phyloP scores from a whole-genome alignment of 2,329 filamentous ascomycete species.

The Penicillium griseofulvum region DNA sequence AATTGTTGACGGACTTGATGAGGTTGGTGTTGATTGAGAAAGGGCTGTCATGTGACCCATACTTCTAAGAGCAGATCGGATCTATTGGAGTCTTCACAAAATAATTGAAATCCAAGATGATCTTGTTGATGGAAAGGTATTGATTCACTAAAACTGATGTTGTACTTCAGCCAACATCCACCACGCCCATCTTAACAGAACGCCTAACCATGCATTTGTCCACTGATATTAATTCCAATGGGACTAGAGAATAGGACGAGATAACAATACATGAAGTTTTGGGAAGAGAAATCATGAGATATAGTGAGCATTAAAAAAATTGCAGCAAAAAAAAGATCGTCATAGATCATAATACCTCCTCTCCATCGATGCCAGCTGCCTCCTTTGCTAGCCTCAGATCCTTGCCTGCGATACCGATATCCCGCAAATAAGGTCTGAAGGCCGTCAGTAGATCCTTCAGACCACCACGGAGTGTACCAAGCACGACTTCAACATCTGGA shows the following conservation, averaged over 20 bases:
- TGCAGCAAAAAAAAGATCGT: conserved; percentile 3
- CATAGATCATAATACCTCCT: conserved; percentile 21
- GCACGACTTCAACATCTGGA: conserved; percentile 68
- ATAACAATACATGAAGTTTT: conserved; percentile 17
- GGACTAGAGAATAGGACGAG: conserved; percentile 12
- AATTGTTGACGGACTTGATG: neutral
- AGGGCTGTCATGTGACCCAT: conserved; percentile 21
- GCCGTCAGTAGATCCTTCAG: conserved; percentile 64
- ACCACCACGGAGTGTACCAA: conserved; percentile 63
- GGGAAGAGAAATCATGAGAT: conserved; percentile 13
- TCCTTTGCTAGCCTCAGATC: conserved; percentile 75
- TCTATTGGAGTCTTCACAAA: neutral
- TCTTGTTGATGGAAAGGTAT: neutral
- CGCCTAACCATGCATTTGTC: conserved; percentile 31
- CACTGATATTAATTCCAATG: conserved; percentile 16
- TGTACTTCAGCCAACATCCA: conserved; percentile 1
- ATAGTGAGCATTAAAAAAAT: conserved; percentile 6
- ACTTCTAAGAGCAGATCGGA: neutral
- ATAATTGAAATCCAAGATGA: neutral
- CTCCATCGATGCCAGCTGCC: conserved; percentile 44
- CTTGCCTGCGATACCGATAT: conserved; percentile 65
- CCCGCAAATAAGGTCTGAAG: conserved; percentile 72
- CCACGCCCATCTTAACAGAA: conserved; percentile 14
- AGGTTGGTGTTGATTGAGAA: conserved; percentile 8
- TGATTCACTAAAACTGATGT: neutral